Evolutionary conservation across 2,329 filamentous ascomycete species (phyloP).

Genomic region (Sporothrix protearum): DNA sequence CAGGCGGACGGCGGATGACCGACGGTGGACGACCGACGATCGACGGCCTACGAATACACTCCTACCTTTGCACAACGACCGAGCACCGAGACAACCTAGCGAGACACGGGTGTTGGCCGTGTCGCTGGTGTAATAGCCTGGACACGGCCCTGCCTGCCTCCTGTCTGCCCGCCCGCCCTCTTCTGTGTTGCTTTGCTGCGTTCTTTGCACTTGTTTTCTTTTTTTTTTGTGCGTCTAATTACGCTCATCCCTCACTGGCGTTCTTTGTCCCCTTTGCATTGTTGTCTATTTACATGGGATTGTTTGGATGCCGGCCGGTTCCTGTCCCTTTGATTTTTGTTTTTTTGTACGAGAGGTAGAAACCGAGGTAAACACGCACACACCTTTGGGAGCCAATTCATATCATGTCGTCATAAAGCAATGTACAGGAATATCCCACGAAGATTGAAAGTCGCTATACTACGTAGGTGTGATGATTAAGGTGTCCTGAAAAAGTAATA

Average conservation of each 20-base stretch:
- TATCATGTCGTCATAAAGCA: not conserved
- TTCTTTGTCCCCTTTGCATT: conserved; percentile 23
- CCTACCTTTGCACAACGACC: not conserved
- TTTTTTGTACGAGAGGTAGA: not conserved
- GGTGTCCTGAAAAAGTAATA: not conserved
- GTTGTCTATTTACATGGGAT: not conserved
- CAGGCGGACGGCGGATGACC: not conserved
- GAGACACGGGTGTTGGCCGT: not conserved
- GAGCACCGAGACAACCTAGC: not conserved
- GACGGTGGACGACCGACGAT: not conserved
- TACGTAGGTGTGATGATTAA: not conserved
- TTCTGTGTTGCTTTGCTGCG: not conserved
- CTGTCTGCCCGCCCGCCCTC: not conserved
- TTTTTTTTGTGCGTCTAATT: not conserved
- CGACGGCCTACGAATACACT: not conserved
- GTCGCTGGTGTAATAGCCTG: not conserved
- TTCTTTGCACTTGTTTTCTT: not conserved
- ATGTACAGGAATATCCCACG: not conserved
- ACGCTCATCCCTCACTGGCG: not conserved
- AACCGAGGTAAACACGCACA: not conserved
- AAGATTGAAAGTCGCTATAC: not conserved
- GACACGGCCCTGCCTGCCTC: not conserved
- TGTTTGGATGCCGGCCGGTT: not conserved
- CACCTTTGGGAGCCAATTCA: too few species aligned
- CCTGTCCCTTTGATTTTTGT: not conserved